These are phyloP conservation scores for Mortierella sp. DNA, from an alignment of 371 early-diverging fungal genomes.

Conservation along the genomic window DNA sequence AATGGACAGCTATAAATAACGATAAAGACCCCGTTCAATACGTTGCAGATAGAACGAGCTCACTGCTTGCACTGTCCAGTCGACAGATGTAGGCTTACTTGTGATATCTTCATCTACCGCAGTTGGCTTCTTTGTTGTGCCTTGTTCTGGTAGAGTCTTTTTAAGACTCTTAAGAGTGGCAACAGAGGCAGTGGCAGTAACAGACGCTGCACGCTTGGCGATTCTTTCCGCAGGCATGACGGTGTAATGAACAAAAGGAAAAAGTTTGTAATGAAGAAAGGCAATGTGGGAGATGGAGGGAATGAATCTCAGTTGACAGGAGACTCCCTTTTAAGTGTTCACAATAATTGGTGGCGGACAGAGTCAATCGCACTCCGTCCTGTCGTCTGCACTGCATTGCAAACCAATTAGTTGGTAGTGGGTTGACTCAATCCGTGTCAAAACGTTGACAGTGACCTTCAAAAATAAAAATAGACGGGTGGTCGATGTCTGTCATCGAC, in stretches of 20 bases:
- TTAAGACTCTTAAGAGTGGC: not conserved
- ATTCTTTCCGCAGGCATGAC: conserved; percentile 42
- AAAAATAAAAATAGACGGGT: too few relatives aligned
- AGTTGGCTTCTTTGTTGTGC: conserved; percentile 10
- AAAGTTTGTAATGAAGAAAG: too few relatives aligned
- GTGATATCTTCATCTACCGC: conserved; percentile 39
- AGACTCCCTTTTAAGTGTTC: too few relatives aligned
- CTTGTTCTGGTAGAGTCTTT: not conserved
- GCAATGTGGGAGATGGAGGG: not conserved
- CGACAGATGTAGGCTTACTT: conserved; percentile 15
- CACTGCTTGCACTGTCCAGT: not conserved
- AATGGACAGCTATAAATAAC: conserved; percentile 39
- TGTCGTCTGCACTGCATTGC: too few relatives aligned
- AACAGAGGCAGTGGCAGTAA: not conserved
- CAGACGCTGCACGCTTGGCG: conserved; percentile 11
- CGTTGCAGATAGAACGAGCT: too few relatives aligned
- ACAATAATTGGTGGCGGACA: too few relatives aligned
- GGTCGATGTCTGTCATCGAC: too few relatives aligned
- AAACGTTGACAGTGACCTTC: too few relatives aligned
- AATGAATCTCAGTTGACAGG: not conserved
- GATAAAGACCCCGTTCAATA: too few relatives aligned
- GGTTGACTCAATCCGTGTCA: too few relatives aligned
- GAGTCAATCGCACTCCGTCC: too few relatives aligned
- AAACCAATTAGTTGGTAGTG: too few relatives aligned
- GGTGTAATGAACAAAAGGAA: not conserved